These are phyloP conservation scores for Pichia sporocuriosa DNA, from an alignment of 805 yeast genomes.

Conservation along the genomic window DNA sequence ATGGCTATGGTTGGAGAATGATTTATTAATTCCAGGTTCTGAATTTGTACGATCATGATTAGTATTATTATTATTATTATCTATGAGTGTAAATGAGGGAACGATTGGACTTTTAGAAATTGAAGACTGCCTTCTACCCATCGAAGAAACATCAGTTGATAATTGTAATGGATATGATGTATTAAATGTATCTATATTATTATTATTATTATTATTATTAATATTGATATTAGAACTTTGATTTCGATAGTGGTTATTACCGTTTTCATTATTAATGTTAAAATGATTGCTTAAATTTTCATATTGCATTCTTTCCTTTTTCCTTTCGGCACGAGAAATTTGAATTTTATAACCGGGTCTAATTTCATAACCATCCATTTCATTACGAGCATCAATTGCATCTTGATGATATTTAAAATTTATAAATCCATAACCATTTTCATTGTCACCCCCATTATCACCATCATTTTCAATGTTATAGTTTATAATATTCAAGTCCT, in stretches of 20 bases:
- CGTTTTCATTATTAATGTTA: too few relatives aligned
- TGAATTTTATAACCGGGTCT: slow-evolving; percentile 22
- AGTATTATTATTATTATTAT: neutral
- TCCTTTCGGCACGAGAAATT: slow-evolving; percentile 43
- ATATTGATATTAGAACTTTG: too few relatives aligned
- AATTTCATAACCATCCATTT: slow-evolving; percentile 38
- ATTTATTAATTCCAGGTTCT: neutral
- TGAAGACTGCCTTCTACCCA: slow-evolving; percentile 1
- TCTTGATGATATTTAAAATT: slow-evolving; percentile 42
- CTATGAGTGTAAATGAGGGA: slow-evolving; percentile 1
- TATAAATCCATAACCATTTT: slow-evolving; percentile 46
- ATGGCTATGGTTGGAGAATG: too few relatives aligned
- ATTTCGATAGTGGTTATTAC: too few relatives aligned
- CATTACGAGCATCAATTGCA: slow-evolving; percentile 42
- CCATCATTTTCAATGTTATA: neutral
- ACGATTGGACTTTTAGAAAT: neutral
- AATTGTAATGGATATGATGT: too few relatives aligned
- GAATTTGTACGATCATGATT: neutral
- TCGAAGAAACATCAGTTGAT: slow-evolving; percentile 6
- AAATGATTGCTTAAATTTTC: slow-evolving; percentile 19
- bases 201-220: too few relatives aligned
- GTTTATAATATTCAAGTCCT: slow-evolving; percentile 18
- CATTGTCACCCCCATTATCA: neutral
- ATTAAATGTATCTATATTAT: too few relatives aligned
- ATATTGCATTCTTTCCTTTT: slow-evolving; percentile 24